These are phyloP conservation scores for Priceomyces medius DNA, from an alignment of 805 yeast genomes.

Conservation along the genomic window DNA sequence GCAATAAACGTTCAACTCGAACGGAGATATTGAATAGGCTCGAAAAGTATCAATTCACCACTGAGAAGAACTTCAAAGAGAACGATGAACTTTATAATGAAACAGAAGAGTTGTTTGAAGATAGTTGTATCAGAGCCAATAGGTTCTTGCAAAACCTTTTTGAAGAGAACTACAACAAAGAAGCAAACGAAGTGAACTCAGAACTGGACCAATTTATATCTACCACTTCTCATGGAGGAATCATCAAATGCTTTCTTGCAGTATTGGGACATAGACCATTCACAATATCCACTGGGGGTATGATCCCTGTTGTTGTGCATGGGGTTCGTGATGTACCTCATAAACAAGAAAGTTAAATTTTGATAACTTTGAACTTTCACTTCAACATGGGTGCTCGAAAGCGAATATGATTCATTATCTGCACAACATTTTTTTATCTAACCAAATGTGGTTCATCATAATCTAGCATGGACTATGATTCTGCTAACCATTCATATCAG, in stretches of 20 bases:
- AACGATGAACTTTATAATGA: slow-evolving; percentile 48
- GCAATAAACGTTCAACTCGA: slow-evolving; percentile 55
- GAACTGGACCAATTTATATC: slow-evolving; percentile 27
- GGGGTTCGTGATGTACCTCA: not conserved
- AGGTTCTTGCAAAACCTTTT: slow-evolving; percentile 38
- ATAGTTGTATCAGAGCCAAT: slow-evolving; percentile 51
- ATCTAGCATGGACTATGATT: too few species aligned
- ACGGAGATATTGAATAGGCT: slow-evolving; percentile 38
- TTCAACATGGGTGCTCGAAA: too few species aligned
- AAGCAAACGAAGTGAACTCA: slow-evolving; percentile 9
- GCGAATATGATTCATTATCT: too few species aligned
- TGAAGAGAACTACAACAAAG: slow-evolving; percentile 15
- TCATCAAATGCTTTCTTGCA: slow-evolving; percentile 44
- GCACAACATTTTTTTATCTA: too few species aligned
- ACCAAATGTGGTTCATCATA: too few species aligned
- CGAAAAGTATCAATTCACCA: slow-evolving; percentile 32
- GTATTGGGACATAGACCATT: slow-evolving; percentile 55
- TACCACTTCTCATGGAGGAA: slow-evolving; percentile 55
- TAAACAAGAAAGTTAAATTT: too few species aligned
- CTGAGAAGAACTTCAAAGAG: slow-evolving; percentile 47
- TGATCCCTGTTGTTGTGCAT: slow-evolving; percentile 53
- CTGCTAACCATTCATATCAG: too few species aligned
- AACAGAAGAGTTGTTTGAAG: slow-evolving; percentile 44
- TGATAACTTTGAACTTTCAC: not conserved
- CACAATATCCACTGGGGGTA: slow-evolving; percentile 63